Evolutionary conservation across 2,329 filamentous ascomycete species (phyloP).

Genomic region (Clarireedia paspali): DNA sequence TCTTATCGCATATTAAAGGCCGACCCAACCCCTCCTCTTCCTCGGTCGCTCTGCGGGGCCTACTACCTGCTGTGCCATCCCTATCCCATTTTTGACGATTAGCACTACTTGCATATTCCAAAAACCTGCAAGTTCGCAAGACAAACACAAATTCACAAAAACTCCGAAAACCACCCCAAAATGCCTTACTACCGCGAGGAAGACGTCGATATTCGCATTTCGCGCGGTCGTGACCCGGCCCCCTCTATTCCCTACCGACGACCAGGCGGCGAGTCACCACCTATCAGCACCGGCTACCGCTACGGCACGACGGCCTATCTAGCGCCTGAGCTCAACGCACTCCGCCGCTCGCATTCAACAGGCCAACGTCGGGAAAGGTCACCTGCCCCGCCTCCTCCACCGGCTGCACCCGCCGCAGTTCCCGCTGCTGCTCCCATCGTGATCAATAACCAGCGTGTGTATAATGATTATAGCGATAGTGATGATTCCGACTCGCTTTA

Average conservation of each 20-base stretch:
- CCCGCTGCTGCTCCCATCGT: constrained; percentile 26
- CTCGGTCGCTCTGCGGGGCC: constrained; percentile 2
- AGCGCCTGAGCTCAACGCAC: constrained; percentile 17
- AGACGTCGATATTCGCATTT: constrained; percentile 43
- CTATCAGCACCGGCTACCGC: constrained; percentile 11
- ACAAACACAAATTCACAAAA: background rate
- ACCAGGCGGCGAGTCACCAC: constrained; percentile 30
- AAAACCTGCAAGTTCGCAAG: background rate
- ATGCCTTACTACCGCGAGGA: constrained; percentile 41
- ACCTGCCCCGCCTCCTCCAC: constrained; percentile 10
- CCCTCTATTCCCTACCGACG: constrained; percentile 23
- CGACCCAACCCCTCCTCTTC: background rate
- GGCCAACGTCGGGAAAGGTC: constrained; percentile 10
- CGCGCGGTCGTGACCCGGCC: constrained; percentile 31
- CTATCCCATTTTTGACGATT: background rate
- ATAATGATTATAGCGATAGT: constrained; percentile 5
- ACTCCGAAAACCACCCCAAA: background rate
- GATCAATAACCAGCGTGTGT: constrained; percentile 38
- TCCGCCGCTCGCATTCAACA: constrained; percentile 15
- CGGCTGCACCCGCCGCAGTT: constrained; percentile 17
- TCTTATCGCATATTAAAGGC: constrained; percentile 3
- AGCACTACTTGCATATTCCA: too few species aligned
- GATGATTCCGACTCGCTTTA: background rate
- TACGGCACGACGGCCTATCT: constrained; percentile 14
- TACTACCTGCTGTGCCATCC: background rate